Evolutionary conservation across 306 rosid genomes (phyloP), one percentile per base, ranked within the genome.

Genomic region (Lagenaria siceraria): DNA sequence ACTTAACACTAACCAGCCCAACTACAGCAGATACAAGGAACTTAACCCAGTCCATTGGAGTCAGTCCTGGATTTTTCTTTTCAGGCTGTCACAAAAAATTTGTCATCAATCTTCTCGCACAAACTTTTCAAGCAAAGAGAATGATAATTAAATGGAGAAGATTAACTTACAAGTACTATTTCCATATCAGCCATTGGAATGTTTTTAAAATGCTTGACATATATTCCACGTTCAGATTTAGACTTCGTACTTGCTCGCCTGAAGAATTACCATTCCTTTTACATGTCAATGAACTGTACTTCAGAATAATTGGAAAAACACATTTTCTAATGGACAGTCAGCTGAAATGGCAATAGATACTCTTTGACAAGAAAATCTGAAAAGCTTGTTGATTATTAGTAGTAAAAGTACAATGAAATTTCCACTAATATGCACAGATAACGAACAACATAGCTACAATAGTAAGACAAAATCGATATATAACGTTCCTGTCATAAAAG

Each of bases 161-260:
- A 75, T 75, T 59, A 78, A 86, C 97, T 90, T 88, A 91, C 98
- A 71, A 91, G 97, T 84, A 93, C 96, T 78, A 93, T 87, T 83
- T 94, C 98, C 98, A 94, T 55, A 84, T 94, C 98, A 76, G 97
- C 98, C 98, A 94, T 91, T 62, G 97, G 98, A 79, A 94, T 94
- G 83, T 76, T 87, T 71, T 77, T 87, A 84, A 94, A 94, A 89
- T 94, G 97, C 90, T 93, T 93, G 79, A 93, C 91, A 78, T 59
- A 83, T 85, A 94, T 85, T 83, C 93, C 98, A 29, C 98, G 82
- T 31, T 94, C 96, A 78, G 17, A 1, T 55, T 86, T 83, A 1
- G 85, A 73, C 48, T 69, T 68, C 27, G 89, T 51, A 82, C 88
- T 78, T 8, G 87, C 87, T 85, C 22, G 85, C 93, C 97, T 95